Evolutionary conservation across 2,329 filamentous ascomycete species (phyloP).

Genomic region (Didymella exigua): DNA sequence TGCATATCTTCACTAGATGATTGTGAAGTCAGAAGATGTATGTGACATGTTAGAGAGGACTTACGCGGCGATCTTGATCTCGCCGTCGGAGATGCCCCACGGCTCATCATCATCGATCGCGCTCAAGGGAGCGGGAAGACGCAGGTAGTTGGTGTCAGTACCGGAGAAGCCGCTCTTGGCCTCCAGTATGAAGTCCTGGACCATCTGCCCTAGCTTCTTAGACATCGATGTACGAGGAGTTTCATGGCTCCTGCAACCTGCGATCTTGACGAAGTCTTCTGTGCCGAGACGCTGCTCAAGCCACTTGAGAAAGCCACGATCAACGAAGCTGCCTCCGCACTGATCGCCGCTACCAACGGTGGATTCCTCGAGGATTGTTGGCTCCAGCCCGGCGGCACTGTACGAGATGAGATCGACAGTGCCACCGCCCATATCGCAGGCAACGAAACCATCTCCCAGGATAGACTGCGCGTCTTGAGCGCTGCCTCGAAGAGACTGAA

Average conservation of each 20-base stretch:
- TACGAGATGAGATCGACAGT: slow-evolving; percentile 41
- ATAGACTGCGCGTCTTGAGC: slow-evolving; percentile 20
- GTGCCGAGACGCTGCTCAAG: slow-evolving; percentile 31
- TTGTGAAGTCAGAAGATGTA: not conserved
- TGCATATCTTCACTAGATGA: slow-evolving; percentile 22
- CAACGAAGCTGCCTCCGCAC: slow-evolving; percentile 38
- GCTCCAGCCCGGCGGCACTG: slow-evolving; percentile 10
- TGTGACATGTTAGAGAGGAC: not conserved
- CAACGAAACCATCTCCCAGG: slow-evolving; percentile 29
- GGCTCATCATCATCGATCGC: slow-evolving; percentile 22
- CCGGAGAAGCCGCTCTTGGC: slow-evolving; percentile 32
- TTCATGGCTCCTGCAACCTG: slow-evolving; percentile 17
- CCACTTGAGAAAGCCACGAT: slow-evolving; percentile 29
- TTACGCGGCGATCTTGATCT: slow-evolving; percentile 31
- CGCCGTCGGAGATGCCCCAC: slow-evolving; percentile 30
- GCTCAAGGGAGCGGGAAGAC: slow-evolving; percentile 26
- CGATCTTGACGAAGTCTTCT: slow-evolving; percentile 26
- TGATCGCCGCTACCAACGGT: slow-evolving; percentile 33
- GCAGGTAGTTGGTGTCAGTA: slow-evolving; percentile 21
- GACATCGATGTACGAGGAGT: slow-evolving; percentile 21
- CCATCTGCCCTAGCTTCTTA: slow-evolving; percentile 18
- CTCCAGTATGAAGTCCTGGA: slow-evolving; percentile 30
- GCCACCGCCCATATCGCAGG: slow-evolving; percentile 42
- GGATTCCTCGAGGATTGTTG: slow-evolving; percentile 27
- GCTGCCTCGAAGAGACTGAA: slow-evolving; percentile 18